phyloP scores from a whole-genome alignment of 2,329 filamentous ascomycete genomes.

The Leptodontidium sp. region DNA sequence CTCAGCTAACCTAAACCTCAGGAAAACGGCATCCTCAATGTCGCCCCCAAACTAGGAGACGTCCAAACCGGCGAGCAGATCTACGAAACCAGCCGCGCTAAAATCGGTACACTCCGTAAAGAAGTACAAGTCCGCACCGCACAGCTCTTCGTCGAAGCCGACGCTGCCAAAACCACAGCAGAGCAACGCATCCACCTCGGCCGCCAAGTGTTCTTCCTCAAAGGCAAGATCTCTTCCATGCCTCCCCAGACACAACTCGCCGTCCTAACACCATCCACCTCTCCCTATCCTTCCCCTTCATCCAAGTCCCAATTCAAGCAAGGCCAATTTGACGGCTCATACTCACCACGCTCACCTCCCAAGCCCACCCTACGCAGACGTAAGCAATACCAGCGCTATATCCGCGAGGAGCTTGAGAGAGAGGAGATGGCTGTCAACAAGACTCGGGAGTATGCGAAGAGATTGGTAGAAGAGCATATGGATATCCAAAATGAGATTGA shows the following conservation, averaged over 20 bases:
- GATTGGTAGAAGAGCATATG: slow-evolving; percentile 18
- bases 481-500: slow-evolving; percentile 22
- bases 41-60: slow-evolving; percentile 14
- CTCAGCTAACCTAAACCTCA: slow-evolving; percentile 10
- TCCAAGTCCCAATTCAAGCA: not conserved
- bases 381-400: slow-evolving; percentile 22
- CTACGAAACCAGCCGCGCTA: not conserved
- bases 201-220: slow-evolving; percentile 25
- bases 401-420: slow-evolving; percentile 17
- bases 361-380: not conserved
- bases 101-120: not conserved
- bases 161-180: not conserved
- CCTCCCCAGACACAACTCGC: not conserved
- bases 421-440: slow-evolving; percentile 2
- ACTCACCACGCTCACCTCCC: not conserved
- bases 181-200: slow-evolving; percentile 11
- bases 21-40: slow-evolving; percentile 18
- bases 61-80: not conserved
- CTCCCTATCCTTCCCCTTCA: not conserved
- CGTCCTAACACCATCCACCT: not conserved
- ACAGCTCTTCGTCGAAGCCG: not conserved
- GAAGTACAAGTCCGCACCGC: not conserved
- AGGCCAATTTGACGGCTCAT: not conserved
- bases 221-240: not conserved
- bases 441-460: slow-evolving; percentile 3